Evolutionary conservation across 164 flowering plant species (phyloP).

Genomic region (Liriodendron chinense): DNA sequence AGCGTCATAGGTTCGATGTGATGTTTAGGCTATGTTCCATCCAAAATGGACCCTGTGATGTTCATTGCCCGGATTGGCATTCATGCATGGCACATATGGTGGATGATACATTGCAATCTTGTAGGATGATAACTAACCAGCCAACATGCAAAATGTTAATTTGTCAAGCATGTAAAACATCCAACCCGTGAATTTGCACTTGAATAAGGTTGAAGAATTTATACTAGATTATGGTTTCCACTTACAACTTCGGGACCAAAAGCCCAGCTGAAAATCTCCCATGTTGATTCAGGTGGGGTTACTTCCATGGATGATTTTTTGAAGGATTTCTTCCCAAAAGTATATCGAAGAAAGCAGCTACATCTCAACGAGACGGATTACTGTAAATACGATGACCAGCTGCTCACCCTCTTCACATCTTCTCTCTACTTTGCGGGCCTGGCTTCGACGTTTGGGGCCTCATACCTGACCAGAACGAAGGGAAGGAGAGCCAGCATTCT

Average conservation of each 20-base stretch:
- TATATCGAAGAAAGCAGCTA: constrained; percentile 63
- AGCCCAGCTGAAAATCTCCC: background rate
- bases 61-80: too few species aligned
- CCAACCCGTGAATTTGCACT: too few species aligned
- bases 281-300: constrained; percentile 75
- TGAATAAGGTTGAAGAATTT: background rate
- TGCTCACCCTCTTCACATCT: constrained; percentile 86
- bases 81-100: too few species aligned
- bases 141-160: too few species aligned
- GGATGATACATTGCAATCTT: too few species aligned
- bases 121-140: too few species aligned
- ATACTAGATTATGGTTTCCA: background rate
- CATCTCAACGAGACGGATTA: constrained; percentile 78
- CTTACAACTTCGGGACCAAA: too few species aligned
- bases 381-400: constrained; percentile 86
- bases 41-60: too few species aligned
- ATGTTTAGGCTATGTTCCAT: too few species aligned
- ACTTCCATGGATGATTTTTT: constrained; percentile 98
- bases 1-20: too few species aligned
- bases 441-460: constrained; percentile 76
- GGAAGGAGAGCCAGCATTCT: constrained; percentile 75
- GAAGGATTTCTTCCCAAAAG: constrained; percentile 68
- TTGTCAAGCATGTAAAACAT: too few species aligned
- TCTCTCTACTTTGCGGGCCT: constrained; percentile 90
- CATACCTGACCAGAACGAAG: constrained; percentile 58